Conservation (phyloP, 2,329 filamentous ascomycete species). For the Neocatenulostroma microsporum region DNA sequence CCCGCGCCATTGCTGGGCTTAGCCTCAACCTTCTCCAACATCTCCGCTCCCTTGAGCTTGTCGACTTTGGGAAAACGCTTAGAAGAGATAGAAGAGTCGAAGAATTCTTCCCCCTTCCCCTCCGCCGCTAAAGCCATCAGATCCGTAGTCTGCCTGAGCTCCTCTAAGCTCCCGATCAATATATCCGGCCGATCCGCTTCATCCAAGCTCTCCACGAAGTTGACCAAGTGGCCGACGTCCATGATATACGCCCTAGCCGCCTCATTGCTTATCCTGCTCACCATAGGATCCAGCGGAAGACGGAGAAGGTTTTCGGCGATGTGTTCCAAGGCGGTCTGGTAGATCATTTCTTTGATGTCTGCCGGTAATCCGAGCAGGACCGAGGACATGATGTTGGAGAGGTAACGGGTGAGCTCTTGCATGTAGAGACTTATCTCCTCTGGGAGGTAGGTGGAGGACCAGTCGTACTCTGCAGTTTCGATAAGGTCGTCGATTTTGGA, state of each 20-base stretch:
- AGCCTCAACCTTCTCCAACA: constrained; percentile 69
- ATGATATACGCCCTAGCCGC: constrained; percentile 72
- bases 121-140: constrained; percentile 64
- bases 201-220: constrained; percentile 72
- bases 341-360: constrained; percentile 95
- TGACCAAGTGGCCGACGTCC: constrained; percentile 74
- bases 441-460: constrained; percentile 57
- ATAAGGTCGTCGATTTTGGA: constrained; percentile 97
- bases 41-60: constrained; percentile 73
- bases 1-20: background rate
- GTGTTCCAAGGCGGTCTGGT: constrained; percentile 91
- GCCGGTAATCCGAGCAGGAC: constrained; percentile 87
- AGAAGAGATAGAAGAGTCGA: constrained; percentile 80
- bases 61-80: constrained; percentile 93
- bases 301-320: constrained; percentile 54
- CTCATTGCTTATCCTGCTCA: constrained; percentile 80
- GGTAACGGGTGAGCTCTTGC: constrained; percentile 84
- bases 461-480: constrained; percentile 95
- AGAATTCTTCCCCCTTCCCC: constrained; percentile 86
- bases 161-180: constrained; percentile 79
- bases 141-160: constrained; percentile 84
- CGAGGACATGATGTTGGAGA: constrained; percentile 94
- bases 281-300: constrained; percentile 67
- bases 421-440: constrained; percentile 85
- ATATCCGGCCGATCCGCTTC: constrained; percentile 51